Percentiles rank a stretch among this genome's conserved stretches.
phyloP scores from a whole-genome alignment of 768 basidiomycete species.

The Cyclocybe cylindracea region DNA sequence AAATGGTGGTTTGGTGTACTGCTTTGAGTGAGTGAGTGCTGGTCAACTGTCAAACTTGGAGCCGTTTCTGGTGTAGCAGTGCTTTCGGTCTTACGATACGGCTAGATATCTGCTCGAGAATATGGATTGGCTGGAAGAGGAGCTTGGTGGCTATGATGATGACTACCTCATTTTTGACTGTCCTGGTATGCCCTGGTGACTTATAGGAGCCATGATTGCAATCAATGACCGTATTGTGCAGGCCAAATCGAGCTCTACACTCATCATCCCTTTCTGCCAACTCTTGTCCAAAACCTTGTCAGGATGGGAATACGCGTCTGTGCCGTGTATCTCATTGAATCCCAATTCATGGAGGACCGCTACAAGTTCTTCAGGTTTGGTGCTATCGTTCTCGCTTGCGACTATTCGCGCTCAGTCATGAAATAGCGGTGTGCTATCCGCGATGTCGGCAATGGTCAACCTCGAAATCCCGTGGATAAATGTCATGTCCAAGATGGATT shows the following conservation, averaged over 20 bases:
- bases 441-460: conserved; percentile 99
- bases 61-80: too few species aligned
- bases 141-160: conserved; percentile 91
- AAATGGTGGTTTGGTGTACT: conserved; percentile 96
- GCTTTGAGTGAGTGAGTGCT: conserved; percentile 94
- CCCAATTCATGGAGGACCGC: conserved; percentile 99
- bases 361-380: conserved; percentile 93
- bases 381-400: background rate
- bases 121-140: conserved; percentile 98
- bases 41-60: too few species aligned
- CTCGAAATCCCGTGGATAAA: conserved; percentile 97
- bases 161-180: conserved; percentile 95
- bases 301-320: conserved; percentile 84
- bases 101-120: conserved; percentile 92
- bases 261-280: conserved; percentile 95
- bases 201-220: background rate
- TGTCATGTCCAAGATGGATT: conserved; percentile 99
- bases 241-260: conserved; percentile 99
- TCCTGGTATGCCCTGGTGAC: conserved; percentile 55
- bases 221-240: conserved; percentile 24
- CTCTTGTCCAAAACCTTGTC: conserved; percentile 74
- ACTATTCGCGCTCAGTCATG: background rate
- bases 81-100: too few species aligned
- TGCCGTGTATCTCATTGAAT: conserved; percentile 92
- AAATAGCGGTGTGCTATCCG: conserved; percentile 86